Conservation (phyloP, 2,329 filamentous ascomycete species). For the Cryphonectria naterciae region DNA sequence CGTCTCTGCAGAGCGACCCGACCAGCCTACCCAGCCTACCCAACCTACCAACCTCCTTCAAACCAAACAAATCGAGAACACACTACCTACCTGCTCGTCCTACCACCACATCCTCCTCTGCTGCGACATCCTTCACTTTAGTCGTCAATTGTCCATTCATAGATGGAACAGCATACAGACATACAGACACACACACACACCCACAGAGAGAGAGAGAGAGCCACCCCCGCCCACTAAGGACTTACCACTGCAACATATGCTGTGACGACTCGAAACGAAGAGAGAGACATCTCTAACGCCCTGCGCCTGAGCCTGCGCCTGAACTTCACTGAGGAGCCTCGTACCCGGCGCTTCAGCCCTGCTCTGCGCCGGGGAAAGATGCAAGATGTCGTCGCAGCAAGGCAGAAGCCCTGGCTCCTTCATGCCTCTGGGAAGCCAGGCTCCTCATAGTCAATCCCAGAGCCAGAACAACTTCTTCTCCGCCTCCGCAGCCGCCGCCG, state of each 20-base stretch:
- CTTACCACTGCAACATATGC: background rate
- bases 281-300: slow-evolving; percentile 15
- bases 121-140: background rate
- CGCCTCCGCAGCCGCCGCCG: slow-evolving; percentile 41
- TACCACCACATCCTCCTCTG: background rate
- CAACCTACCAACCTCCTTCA: background rate
- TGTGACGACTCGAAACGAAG: slow-evolving; percentile 15
- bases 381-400: slow-evolving; percentile 52
- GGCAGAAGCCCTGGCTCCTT: slow-evolving; percentile 58
- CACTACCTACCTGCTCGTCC: background rate
- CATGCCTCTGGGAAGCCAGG: slow-evolving; percentile 43
- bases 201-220: too few species aligned
- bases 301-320: background rate
- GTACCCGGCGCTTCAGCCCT: slow-evolving; percentile 6
- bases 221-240: background rate
- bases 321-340: slow-evolving; percentile 12
- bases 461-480: slow-evolving; percentile 32
- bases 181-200: too few species aligned
- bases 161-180: too few species aligned
- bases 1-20: background rate
- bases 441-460: slow-evolving; percentile 12
- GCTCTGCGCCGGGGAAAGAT: slow-evolving; percentile 42
- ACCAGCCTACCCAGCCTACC: too few species aligned
- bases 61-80: background rate
- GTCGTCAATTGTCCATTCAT: background rate